Percentiles rank a stretch among this genome's conserved stretches.
Conservation (phyloP, 208 protist genomes). For the Trypanosoma avium region DNA sequence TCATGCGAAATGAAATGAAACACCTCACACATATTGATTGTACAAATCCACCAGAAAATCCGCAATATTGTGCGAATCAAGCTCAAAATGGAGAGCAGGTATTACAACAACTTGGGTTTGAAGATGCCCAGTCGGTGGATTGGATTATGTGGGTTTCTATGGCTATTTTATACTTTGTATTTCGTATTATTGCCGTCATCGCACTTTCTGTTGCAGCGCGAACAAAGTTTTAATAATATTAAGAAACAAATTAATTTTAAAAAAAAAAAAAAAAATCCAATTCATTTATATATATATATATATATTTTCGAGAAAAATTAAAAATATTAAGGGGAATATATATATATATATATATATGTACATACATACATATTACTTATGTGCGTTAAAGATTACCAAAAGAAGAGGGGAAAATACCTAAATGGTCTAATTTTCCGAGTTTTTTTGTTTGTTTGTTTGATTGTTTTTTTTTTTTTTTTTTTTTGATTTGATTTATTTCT, state of each 20-base stretch:
- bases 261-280: background rate
- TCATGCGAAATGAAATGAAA: conserved; percentile 68
- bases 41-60: conserved; percentile 39
- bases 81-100: conserved; percentile 49
- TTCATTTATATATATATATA: too few species aligned
- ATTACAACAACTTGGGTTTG: conserved; percentile 52
- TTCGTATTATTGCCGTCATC: conserved; percentile 35
- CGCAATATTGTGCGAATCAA: conserved; percentile 51
- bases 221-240: conserved; percentile 32
- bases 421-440: too few species aligned
- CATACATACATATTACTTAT: too few species aligned
- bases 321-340: too few species aligned
- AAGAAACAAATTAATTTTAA: background rate
- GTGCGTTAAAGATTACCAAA: too few species aligned
- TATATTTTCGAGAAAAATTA: too few species aligned
- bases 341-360: too few species aligned
- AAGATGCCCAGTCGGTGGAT: conserved; percentile 45
- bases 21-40: conserved; percentile 51
- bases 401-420: too few species aligned
- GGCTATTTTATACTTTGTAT: conserved; percentile 47
- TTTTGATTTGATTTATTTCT: too few species aligned
- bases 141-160: conserved; percentile 71
- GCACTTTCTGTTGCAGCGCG: conserved; percentile 37
- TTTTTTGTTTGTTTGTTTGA: too few species aligned
- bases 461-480: too few species aligned